Conservation (phyloP, 495 filamentous ascomycete species). For the Aspergillus sclerotiicarbonarius region DNA sequence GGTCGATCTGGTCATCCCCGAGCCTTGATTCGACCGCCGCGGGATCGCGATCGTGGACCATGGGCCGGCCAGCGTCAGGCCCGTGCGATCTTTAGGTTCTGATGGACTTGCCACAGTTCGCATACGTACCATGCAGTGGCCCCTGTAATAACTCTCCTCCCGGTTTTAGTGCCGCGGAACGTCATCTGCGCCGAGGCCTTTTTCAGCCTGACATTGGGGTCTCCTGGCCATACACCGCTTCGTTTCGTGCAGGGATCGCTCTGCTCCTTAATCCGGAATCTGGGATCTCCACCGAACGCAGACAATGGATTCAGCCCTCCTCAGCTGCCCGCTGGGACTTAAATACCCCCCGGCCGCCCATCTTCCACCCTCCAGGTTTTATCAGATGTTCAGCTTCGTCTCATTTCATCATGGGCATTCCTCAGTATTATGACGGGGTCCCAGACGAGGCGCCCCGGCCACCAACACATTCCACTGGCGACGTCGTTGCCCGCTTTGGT, state of each 20-base stretch:
- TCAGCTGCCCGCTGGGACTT: neutral
- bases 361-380: neutral
- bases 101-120: neutral
- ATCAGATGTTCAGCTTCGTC: neutral
- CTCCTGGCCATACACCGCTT: neutral
- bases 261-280: neutral
- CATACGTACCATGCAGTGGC: neutral
- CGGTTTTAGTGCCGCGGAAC: neutral
- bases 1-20: neutral
- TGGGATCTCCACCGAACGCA: neutral
- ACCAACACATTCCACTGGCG: slow-evolving; percentile 7
- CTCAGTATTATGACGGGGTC: slow-evolving; percentile 21
- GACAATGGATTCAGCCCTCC: neutral
- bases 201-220: neutral
- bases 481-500: slow-evolving; percentile 33
- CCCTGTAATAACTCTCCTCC: neutral
- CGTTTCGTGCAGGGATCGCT: too few species aligned
- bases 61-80: neutral
- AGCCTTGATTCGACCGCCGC: neutral
- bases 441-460: slow-evolving; percentile 16
- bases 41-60: neutral
- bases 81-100: slow-evolving; percentile 2
- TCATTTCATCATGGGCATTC: slow-evolving; percentile 55
- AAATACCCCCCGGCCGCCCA: neutral
- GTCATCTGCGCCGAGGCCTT: neutral